Base-by-base conservation (phyloP, 2,329 filamentous ascomycete species). In the Rutstroemia sydowiana region DNA sequence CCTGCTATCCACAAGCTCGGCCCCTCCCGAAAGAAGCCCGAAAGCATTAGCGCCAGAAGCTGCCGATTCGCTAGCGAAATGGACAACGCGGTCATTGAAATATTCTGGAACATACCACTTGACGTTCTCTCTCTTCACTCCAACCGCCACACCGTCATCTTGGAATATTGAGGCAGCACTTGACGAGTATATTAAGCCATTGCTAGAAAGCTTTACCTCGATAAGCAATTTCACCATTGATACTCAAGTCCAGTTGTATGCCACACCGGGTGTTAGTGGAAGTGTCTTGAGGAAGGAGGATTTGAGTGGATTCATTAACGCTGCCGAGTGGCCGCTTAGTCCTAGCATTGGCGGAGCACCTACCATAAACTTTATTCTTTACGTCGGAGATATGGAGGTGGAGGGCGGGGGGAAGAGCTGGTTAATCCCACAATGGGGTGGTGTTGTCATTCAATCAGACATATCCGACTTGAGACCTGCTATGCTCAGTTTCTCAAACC, bases 151-250 rank as follows among this genome's bases (percentile, higher is more conserved):
- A 0, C 93, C 93, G 2, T 95, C 87, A 30, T 86, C 85, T 9
- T 98, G 93, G 93, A 88, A 95, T 48, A 88, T 97, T 46, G 87
- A 96, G 58, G 71, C 78, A 32, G 90, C 92, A 0, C 77, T 97
- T 9, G 77, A 84, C 21, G 78, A 87, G 59, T 92, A 95, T 68
- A 82, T 98, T 68, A 75, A 80, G 48, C 92, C 93, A 0, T 76
- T 97, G 43, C 75, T 98, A 0, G 77, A 87, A 40, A 83, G 89
- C 23, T 79, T 97, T 26, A 79, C 82, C 0, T 77, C 85, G 1
- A 95, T 96, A 59, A 93, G 91, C 73, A 92, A 95, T 67, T 97
- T 98, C 64, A 95, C 91, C 13, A 85, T 97, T 45, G 91, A 97
- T 65, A 95, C 90, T 0, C 93, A 98, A 70, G 87, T 98, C 2